phyloP scores from a whole-genome alignment of 2,329 filamentous ascomycete genomes.

The Plenodomus biglobosus region DNA sequence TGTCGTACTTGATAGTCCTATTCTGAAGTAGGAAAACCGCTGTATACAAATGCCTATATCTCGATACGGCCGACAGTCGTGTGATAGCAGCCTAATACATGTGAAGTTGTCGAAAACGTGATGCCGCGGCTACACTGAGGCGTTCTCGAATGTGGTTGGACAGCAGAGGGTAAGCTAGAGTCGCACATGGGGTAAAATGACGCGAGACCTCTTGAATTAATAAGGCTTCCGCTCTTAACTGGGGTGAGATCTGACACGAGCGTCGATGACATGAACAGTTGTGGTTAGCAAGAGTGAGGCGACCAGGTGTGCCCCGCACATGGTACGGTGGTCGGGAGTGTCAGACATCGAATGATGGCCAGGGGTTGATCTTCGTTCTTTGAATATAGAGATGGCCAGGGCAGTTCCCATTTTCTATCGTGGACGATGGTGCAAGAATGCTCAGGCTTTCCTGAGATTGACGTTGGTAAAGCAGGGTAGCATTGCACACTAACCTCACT shows the following conservation, averaged over 20 bases:
- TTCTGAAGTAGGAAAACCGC: not conserved
- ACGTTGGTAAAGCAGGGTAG: too few species aligned
- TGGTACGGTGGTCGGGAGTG: too few species aligned
- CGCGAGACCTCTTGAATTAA: not conserved
- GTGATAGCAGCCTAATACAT: not conserved
- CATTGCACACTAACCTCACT: too few species aligned
- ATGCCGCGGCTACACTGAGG: not conserved
- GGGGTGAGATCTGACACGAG: not conserved
- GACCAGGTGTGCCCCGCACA: too few species aligned
- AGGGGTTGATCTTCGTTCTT: too few species aligned
- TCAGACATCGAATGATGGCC: too few species aligned
- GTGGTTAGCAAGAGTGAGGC: not conserved
- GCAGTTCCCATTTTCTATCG: too few species aligned
- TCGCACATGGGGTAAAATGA: not conserved
- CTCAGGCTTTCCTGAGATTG: too few species aligned
- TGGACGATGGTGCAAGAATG: too few species aligned
- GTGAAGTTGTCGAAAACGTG: not conserved
- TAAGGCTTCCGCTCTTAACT: not conserved
- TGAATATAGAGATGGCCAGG: too few species aligned
- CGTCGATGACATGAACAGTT: not conserved
- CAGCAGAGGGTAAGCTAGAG: not conserved
- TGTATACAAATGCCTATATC: not conserved
- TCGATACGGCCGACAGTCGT: not conserved
- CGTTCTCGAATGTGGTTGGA: not conserved
- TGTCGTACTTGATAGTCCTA: not conserved